Evolutionary conservation across 352 stramenopile species (phyloP).

Genomic region (Albugo candida): DNA sequence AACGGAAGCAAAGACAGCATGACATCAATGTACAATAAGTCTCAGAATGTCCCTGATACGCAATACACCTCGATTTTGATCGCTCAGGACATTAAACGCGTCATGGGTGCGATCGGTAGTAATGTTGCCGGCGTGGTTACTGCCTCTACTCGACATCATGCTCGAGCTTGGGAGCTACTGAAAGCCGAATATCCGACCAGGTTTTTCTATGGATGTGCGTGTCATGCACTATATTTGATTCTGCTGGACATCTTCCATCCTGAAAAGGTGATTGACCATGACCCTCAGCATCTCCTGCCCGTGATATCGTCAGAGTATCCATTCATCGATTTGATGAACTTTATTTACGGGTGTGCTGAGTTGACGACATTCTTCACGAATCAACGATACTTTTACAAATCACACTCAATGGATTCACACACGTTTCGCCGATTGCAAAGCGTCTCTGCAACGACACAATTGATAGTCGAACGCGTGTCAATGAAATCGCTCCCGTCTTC

Average conservation of each 20-base stretch:
- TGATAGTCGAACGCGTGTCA: too few relatives aligned
- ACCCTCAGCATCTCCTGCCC: slow-evolving; percentile 38
- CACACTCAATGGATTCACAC: slow-evolving; percentile 54
- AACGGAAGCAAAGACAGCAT: too few relatives aligned
- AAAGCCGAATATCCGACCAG: slow-evolving; percentile 70
- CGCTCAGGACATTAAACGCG: slow-evolving; percentile 60
- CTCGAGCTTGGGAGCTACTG: slow-evolving; percentile 60
- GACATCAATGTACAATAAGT: too few relatives aligned
- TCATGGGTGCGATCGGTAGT: slow-evolving; percentile 48
- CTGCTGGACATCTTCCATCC: slow-evolving; percentile 73
- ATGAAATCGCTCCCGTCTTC: too few relatives aligned
- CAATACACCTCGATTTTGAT: slow-evolving; percentile 68
- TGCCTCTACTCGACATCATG: slow-evolving; percentile 51
- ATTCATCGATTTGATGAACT: slow-evolving; percentile 57
- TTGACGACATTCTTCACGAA: slow-evolving; percentile 63
- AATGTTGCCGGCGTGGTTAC: slow-evolving; percentile 59
- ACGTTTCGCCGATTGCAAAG: slow-evolving; percentile 58
- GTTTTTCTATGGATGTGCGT: slow-evolving; percentile 76
- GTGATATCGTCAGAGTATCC: slow-evolving; percentile 53
- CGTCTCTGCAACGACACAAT: slow-evolving; percentile 22
- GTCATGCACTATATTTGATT: slow-evolving; percentile 48
- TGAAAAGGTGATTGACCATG: slow-evolving; percentile 45
- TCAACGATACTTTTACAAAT: slow-evolving; percentile 54
- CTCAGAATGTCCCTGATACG: slow-evolving; percentile 28
- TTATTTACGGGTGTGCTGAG: slow-evolving; percentile 55